These are phyloP conservation scores for Diaporthe caulivora DNA, from an alignment of 2,329 filamentous ascomycete species.

Conservation along the genomic window DNA sequence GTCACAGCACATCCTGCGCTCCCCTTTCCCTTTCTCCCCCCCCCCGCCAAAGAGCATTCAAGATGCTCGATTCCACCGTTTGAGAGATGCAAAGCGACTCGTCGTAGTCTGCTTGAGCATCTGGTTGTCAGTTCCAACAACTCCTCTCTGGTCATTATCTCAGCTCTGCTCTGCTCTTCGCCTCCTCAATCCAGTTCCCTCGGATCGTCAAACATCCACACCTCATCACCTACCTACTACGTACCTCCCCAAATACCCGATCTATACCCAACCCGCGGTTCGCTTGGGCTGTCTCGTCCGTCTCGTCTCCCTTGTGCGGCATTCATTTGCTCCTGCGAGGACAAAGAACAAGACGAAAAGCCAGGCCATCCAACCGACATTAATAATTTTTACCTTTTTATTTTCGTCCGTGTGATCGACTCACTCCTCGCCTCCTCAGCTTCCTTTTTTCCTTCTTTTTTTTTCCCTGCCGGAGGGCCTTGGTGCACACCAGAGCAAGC, in stretches of 20 bases:
- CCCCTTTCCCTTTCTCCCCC: slow-evolving; percentile 53
- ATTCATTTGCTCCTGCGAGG: slow-evolving; percentile 54
- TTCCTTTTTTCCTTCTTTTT: neutral
- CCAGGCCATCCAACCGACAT: slow-evolving; percentile 38
- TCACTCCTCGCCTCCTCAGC: slow-evolving; percentile 26
- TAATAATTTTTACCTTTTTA: slow-evolving; percentile 25
- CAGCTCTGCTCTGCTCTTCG: slow-evolving; percentile 25
- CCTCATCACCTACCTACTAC: neutral
- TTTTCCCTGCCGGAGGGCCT: slow-evolving; percentile 15
- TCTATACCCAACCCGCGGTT: slow-evolving; percentile 38
- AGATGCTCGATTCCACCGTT: slow-evolving; percentile 67
- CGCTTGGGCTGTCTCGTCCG: slow-evolving; percentile 39
- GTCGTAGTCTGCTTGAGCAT: slow-evolving; percentile 65
- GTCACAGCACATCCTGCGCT: slow-evolving; percentile 43
- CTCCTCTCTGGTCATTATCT: slow-evolving; percentile 43
- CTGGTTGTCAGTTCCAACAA: slow-evolving; percentile 44
- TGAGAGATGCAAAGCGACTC: slow-evolving; percentile 66
- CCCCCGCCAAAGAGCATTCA: slow-evolving; percentile 64
- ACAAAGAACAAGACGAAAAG: slow-evolving; percentile 40
- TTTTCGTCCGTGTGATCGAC: slow-evolving; percentile 21
- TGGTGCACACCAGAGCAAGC: neutral
- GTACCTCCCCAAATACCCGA: no score
- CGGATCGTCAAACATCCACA: neutral
- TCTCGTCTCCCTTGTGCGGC: slow-evolving; percentile 40
- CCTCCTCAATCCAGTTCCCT: neutral